Evolutionary conservation across 2,329 filamentous ascomycete genomes (phyloP).

Genomic region (Exophiala mesophila): DNA sequence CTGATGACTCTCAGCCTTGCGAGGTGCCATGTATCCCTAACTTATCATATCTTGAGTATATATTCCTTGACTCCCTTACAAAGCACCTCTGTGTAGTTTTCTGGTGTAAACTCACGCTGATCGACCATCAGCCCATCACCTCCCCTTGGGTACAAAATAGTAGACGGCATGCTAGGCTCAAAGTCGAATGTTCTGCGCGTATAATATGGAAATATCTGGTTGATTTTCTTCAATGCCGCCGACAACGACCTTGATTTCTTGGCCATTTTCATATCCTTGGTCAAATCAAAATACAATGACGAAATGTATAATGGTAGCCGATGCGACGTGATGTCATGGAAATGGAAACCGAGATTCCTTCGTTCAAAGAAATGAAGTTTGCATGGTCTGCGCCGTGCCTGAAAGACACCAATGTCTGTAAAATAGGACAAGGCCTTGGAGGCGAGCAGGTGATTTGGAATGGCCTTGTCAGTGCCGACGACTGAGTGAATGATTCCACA

Average conservation of each 20-base stretch:
- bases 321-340: constrained; percentile 1
- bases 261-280: background rate
- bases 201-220: constrained; percentile 7
- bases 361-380: constrained; percentile 1
- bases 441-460: background rate
- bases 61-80: constrained; percentile 3
- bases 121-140: background rate
- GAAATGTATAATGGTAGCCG: constrained; percentile 2
- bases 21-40: too few species aligned
- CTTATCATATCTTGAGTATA: constrained; percentile 2
- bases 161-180: background rate
- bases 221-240: constrained; percentile 6
- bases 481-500: constrained; percentile 4
- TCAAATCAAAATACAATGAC: constrained; percentile 1
- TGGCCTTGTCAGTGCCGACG: background rate
- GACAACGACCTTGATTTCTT: background rate
- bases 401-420: background rate
- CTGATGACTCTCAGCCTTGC: too few species aligned
- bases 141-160: background rate
- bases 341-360: constrained; percentile 3
- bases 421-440: background rate
- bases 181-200: constrained; percentile 7
- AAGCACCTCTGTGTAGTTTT: constrained; percentile 1
- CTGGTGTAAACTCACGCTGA: background rate
- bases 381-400: background rate